Conservation (phyloP, 306 rosid species). For the Acacia crassicarpa region DNA sequence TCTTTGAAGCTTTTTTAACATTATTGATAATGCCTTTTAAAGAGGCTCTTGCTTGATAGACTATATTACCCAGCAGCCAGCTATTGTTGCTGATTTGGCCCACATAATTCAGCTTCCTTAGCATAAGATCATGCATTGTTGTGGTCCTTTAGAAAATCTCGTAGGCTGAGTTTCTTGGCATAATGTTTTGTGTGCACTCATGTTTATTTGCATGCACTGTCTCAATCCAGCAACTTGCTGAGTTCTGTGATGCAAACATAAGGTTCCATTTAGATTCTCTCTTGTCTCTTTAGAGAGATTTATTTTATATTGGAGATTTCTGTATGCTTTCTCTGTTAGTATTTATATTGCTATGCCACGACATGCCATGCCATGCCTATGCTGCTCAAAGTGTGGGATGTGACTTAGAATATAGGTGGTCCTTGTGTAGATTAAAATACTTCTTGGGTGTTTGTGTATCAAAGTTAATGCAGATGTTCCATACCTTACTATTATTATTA, state of each 20-base stretch:
- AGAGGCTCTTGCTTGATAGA: background rate
- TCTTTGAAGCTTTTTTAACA: background rate
- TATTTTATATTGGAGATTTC: constrained; percentile 9
- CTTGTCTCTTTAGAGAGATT: constrained; percentile 21
- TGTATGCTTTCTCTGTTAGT: background rate
- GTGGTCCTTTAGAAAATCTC: constrained; percentile 1
- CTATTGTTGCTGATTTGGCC: background rate
- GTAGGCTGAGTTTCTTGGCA: constrained; percentile 12
- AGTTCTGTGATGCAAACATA: constrained; percentile 11
- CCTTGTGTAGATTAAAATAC: constrained; percentile 13
- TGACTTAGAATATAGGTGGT: constrained; percentile 19
- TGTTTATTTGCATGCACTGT: constrained; percentile 8
- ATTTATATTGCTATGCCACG: constrained; percentile 18
- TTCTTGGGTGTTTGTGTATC: constrained; percentile 3
- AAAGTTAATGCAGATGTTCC: constrained; percentile 36
- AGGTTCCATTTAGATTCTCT: background rate
- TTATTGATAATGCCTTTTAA: background rate
- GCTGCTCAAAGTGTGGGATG: constrained; percentile 18
- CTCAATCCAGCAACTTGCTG: constrained; percentile 13
- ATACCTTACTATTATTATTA: constrained; percentile 39
- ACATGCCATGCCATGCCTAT: background rate
- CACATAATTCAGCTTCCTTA: constrained; percentile 1
- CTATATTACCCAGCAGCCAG: background rate
- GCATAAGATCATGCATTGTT: background rate
- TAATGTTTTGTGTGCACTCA: constrained; percentile 8